A percentile compares a stretch with the other conserved stretches of the same genome.
phyloP scores from a whole-genome alignment of 2,329 filamentous ascomycete genomes.

The Epichloe brachyelytri region DNA sequence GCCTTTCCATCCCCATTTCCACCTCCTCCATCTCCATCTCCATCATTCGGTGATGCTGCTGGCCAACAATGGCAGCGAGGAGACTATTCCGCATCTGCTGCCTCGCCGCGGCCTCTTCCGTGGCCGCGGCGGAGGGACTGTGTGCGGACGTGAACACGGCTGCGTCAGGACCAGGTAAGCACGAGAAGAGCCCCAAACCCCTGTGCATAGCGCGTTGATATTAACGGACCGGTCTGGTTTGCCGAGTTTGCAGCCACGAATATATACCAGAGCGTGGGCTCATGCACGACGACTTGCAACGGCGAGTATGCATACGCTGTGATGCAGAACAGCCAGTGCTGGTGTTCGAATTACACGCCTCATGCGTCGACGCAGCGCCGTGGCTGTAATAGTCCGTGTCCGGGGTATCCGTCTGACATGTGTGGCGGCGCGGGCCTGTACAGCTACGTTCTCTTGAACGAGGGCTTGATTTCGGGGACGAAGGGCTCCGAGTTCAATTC shows the following conservation, averaged over 20 bases:
- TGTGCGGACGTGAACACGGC: not conserved
- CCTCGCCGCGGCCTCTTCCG: not conserved
- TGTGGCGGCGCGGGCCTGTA: constrained; percentile 1
- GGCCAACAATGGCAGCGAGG: not conserved
- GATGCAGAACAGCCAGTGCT: constrained; percentile 2
- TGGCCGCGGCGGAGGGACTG: not conserved
- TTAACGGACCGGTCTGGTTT: no score
- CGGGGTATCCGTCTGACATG: constrained; percentile 3
- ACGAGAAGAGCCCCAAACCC: no score
- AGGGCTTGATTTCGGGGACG: not conserved
- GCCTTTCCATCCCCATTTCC: not conserved
- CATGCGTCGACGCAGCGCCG: not conserved
- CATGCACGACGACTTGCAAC: constrained; percentile 1
- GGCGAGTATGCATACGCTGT: constrained; percentile 1
- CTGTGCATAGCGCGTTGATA: no score
- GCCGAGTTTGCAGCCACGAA: not conserved
- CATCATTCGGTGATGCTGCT: not conserved
- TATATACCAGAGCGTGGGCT: constrained; percentile 2
- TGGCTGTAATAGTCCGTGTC: constrained; percentile 1
- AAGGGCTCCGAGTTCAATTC: not conserved
- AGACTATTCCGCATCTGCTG: not conserved
- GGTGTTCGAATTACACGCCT: constrained; percentile 4
- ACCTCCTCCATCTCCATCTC: not conserved
- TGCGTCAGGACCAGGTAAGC: not conserved
- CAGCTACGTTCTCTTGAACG: constrained; percentile 3